Conservation (phyloP, 2,329 filamentous ascomycete genomes). For the Clonostachys rosea region DNA sequence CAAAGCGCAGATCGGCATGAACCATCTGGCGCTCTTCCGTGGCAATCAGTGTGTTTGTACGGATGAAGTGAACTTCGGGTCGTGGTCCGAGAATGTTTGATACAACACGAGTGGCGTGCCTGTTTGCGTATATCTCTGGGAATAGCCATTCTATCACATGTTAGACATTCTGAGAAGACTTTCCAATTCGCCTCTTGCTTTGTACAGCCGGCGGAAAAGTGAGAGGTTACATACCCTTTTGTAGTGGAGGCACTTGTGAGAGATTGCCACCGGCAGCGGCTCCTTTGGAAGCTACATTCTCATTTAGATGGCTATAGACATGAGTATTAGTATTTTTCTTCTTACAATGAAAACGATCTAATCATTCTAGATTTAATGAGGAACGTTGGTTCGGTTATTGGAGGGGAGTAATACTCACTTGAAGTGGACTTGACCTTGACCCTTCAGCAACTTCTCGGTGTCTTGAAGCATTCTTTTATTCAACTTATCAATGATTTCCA, state of each 20-base stretch:
- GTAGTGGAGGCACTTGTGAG: conserved; percentile 11
- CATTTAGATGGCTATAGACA: conserved; percentile 9
- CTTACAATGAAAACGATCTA: no score
- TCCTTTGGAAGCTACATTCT: conserved; percentile 8
- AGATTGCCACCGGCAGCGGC: conserved; percentile 12
- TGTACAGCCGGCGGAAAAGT: no score
- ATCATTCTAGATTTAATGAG: neutral
- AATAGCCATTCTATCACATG: conserved; percentile 10
- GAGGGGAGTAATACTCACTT: conserved; percentile 1
- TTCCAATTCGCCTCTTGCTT: neutral
- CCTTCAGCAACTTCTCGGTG: conserved; percentile 10
- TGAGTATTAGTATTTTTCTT: no score
- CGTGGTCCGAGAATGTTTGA: conserved; percentile 11
- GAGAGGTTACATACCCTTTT: conserved; percentile 6
- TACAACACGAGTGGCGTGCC: conserved; percentile 9
- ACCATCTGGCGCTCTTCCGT: conserved; percentile 4
- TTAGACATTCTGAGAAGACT: neutral
- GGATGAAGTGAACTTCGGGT: conserved; percentile 13
- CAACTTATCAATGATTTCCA: conserved; percentile 16
- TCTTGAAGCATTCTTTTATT: conserved; percentile 14
- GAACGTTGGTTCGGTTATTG: neutral
- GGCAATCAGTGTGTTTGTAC: conserved; percentile 10
- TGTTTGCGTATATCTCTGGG: conserved; percentile 20
- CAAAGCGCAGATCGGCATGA: conserved; percentile 5
- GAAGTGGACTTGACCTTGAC: conserved; percentile 9